phyloP scores from a whole-genome alignment of 2,329 filamentous ascomycete species.

The Cercospora sojina region DNA sequence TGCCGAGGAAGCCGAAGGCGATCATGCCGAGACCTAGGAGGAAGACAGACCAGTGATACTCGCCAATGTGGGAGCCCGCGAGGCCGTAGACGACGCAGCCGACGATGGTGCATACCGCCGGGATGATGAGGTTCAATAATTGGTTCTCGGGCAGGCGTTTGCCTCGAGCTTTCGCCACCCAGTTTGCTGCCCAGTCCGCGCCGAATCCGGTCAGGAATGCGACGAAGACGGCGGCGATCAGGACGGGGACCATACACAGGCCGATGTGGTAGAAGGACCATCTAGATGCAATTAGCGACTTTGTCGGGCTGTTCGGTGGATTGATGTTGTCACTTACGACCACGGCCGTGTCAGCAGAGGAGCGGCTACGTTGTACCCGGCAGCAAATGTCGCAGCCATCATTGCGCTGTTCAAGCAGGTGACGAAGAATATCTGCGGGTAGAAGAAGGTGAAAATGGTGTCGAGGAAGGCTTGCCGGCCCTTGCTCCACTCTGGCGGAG shows the following conservation, averaged over 20 bases:
- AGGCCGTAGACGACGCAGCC: slow-evolving; percentile 34
- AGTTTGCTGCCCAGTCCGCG: slow-evolving; percentile 33
- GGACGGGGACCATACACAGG: slow-evolving; percentile 30
- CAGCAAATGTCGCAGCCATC: slow-evolving; percentile 33
- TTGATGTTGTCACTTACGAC: slow-evolving; percentile 17
- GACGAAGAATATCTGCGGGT: slow-evolving; percentile 37
- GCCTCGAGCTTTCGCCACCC: slow-evolving; percentile 30
- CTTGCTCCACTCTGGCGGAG: slow-evolving; percentile 27
- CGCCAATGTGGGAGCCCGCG: slow-evolving; percentile 25
- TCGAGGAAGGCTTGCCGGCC: slow-evolving; percentile 33
- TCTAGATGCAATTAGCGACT: slow-evolving; percentile 13
- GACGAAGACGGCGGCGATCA: slow-evolving; percentile 30
- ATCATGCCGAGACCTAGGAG: slow-evolving; percentile 34
- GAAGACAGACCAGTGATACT: slow-evolving; percentile 32
- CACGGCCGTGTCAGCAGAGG: slow-evolving; percentile 30
- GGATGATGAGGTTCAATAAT: slow-evolving; percentile 33
- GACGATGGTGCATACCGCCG: slow-evolving; percentile 30
- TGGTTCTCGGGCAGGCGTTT: slow-evolving; percentile 34
- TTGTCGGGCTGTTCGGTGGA: background rate
- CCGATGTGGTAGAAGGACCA: slow-evolving; percentile 32
- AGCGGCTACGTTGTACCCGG: slow-evolving; percentile 31
- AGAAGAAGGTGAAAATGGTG: slow-evolving; percentile 36
- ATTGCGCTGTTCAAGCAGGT: slow-evolving; percentile 36
- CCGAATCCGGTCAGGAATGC: slow-evolving; percentile 30
- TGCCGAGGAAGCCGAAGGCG: slow-evolving; percentile 35